Base-by-base conservation (phyloP, 1,284 basidiomycete genomes). In the Cutaneotrichosporon spelunceum region DNA sequence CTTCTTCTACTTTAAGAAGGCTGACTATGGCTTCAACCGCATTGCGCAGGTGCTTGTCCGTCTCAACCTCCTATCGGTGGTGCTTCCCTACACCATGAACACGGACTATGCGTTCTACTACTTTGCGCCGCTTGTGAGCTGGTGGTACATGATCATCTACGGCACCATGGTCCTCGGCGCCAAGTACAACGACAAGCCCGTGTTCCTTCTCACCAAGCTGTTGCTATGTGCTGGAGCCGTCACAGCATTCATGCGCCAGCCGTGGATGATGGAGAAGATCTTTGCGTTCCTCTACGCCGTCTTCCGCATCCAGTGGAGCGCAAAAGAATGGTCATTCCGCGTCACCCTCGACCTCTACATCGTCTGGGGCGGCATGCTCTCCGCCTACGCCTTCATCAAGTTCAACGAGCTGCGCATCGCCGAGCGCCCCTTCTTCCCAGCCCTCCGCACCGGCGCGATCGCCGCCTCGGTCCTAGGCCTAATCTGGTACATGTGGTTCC, bases 41-140 rank as follows among this genome's bases (percentile, higher is more conserved):
- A 80, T 91, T 57, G 86, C 87, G 49, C 78, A 90, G 85, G 87
- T 90, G 53, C 78, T 94, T 68, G 83, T 93, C 60, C 86, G 92
- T 9, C 80, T 93, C 61, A 94, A 94, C 78, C 78, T 93, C 47
- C 82, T 93, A 52, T 91, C 91, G 1, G 79, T 93, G 54, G 80
- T 87, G 16, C 82, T 94, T 47, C 88, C 88, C 8, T 94, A 93
- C 79, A 85, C 86, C 56, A 93, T 94, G 91, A 86, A 93, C 80
- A 92, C 90, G 63, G 84, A 91, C 78, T 95, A 93, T 76, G 84
- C 91, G 65, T 90, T 86, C 59, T 92, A 93, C 78, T 92, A 93
- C 78, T 92, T 93, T 73, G 84, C 90, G 4, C 89, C 89, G 9
- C 81, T 92, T 67, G 89, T 91, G 26, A 87, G 68, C 26, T 78